Evolutionary conservation across 768 basidiomycete species (phyloP).

Genomic region (Chlorophyllum brunneum): DNA sequence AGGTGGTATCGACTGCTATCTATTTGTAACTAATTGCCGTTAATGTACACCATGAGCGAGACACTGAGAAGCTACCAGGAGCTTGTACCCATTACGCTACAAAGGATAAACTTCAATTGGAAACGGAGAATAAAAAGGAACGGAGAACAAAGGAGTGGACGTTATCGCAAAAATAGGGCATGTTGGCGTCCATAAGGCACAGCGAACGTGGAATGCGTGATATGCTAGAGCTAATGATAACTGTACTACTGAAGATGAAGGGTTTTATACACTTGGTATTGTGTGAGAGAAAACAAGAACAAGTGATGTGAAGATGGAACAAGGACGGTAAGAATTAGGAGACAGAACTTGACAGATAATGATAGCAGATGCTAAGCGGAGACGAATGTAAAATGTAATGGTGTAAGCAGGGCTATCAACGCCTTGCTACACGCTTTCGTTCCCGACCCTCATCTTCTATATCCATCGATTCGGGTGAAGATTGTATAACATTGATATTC

Average conservation of each 20-base stretch:
- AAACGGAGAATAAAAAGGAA: background rate
- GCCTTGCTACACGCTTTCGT: constrained; percentile 67
- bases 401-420: constrained; percentile 30
- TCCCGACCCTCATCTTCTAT: constrained; percentile 75
- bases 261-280: constrained; percentile 9
- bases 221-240: constrained; percentile 5
- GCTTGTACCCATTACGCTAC: background rate
- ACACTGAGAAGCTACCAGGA: background rate
- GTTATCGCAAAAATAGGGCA: background rate
- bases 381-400: background rate
- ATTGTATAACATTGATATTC: constrained; percentile 33
- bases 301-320: background rate
- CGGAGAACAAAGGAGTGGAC: background rate
- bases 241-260: constrained; percentile 12
- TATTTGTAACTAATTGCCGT: background rate
- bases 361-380: constrained; percentile 3
- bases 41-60: constrained; percentile 2
- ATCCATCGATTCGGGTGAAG: constrained; percentile 56
- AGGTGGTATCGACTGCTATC: background rate
- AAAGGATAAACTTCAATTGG: background rate
- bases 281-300: background rate
- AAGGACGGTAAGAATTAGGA: background rate
- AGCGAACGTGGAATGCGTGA: background rate
- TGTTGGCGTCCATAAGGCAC: constrained; percentile 2
- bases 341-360: constrained; percentile 6